Evolutionary conservation across 108 stramenopile genomes (phyloP).

Genomic region (Nitzschia sp.): DNA sequence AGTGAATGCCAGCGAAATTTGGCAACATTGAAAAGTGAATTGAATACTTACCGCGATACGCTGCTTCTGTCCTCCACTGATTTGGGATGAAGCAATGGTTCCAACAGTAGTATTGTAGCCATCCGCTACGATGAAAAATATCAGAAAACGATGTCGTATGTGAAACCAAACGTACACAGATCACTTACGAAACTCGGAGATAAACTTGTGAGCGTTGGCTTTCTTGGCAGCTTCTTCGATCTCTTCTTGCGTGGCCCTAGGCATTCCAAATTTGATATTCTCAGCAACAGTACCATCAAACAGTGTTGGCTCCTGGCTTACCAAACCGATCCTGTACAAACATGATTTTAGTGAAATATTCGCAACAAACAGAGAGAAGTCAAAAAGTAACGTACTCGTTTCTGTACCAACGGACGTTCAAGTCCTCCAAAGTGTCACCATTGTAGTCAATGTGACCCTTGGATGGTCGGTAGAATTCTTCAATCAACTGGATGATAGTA

Average conservation of each 20-base stretch:
- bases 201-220: constrained; percentile 82
- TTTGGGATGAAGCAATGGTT: constrained; percentile 23
- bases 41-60: constrained; percentile 52
- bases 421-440: constrained; percentile 59
- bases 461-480: constrained; percentile 71
- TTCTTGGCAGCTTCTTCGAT: constrained; percentile 70
- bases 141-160: constrained; percentile 30
- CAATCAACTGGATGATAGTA: constrained; percentile 43
- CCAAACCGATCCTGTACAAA: constrained; percentile 54
- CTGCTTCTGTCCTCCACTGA: constrained; percentile 68
- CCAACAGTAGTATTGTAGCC: constrained; percentile 61
- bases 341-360: background rate
- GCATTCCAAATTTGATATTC: constrained; percentile 82
- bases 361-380: background rate
- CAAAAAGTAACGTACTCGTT: constrained; percentile 30
- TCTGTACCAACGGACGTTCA: constrained; percentile 74
- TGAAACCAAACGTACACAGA: background rate
- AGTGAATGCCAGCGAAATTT: background rate
- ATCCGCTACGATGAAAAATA: constrained; percentile 37
- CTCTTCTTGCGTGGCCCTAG: constrained; percentile 42
- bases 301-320: constrained; percentile 70
- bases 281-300: constrained; percentile 78
- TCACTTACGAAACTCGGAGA: constrained; percentile 43
- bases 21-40: background rate
- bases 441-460: constrained; percentile 62